Evolutionary conservation across 2,329 filamentous ascomycete genomes (phyloP).

Genomic region (Aurifilum marmelostoma): DNA sequence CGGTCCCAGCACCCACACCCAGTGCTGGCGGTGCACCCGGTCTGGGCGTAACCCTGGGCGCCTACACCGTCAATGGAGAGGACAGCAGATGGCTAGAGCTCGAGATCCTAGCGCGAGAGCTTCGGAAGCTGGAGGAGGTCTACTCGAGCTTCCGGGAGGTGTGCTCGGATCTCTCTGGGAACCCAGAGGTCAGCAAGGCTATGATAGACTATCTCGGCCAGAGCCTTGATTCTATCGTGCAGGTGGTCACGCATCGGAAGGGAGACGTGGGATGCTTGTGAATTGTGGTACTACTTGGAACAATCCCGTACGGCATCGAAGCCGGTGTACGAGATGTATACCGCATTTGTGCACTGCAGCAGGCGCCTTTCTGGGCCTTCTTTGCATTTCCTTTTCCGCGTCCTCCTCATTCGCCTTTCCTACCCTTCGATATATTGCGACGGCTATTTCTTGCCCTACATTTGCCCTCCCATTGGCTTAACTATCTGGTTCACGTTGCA

Average conservation of each 20-base stretch:
- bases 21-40: conserved; percentile 24
- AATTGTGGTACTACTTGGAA: background rate
- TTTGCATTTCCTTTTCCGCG: background rate
- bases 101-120: conserved; percentile 52
- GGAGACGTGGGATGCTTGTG: conserved; percentile 38
- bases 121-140: conserved; percentile 51
- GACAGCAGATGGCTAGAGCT: conserved; percentile 52
- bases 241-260: conserved; percentile 45
- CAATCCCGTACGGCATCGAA: background rate
- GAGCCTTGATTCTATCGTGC: conserved; percentile 47
- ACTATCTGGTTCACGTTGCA: too few species aligned
- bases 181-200: conserved; percentile 48
- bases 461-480: too few species aligned
- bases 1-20: background rate
- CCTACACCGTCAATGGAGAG: conserved; percentile 50
- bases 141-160: conserved; percentile 49
- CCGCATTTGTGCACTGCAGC: background rate
- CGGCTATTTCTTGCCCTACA: background rate
- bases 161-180: conserved; percentile 44
- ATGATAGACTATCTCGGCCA: conserved; percentile 51
- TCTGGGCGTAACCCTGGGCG: conserved; percentile 47
- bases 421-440: conserved; percentile 6
- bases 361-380: background rate
- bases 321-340: background rate
- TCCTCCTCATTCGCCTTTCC: background rate